These are phyloP conservation scores for Penicillium sp. DNA, from an alignment of 2,329 filamentous ascomycete species.

Conservation along the genomic window DNA sequence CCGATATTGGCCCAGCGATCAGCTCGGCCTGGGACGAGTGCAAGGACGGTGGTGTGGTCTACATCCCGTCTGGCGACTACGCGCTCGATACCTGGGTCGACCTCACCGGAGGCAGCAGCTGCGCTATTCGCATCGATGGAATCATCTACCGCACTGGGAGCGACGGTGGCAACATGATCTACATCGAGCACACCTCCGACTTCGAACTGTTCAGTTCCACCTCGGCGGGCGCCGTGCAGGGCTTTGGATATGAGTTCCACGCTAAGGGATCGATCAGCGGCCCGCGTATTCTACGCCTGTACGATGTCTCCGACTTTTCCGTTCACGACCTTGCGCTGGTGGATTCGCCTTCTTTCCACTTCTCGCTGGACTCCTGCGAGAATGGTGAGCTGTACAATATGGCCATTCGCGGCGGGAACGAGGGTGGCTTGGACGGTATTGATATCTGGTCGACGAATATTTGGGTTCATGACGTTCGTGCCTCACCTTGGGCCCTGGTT, in stretches of 20 bases:
- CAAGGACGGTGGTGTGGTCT: conserved; percentile 51
- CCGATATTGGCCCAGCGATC: conserved; percentile 52
- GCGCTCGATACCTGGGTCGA: conserved; percentile 52
- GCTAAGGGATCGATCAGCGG: conserved; percentile 41
- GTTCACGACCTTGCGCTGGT: conserved; percentile 52
- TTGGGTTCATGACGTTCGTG: conserved; percentile 55
- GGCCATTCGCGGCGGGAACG: conserved; percentile 53
- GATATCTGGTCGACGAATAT: conserved; percentile 56
- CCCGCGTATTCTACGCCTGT: conserved; percentile 48
- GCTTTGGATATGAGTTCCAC: conserved; percentile 52
- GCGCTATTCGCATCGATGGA: conserved; percentile 55
- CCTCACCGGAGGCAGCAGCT: conserved; percentile 48
- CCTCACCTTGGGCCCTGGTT: background rate
- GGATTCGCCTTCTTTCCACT: conserved; percentile 52
- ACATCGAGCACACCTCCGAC: conserved; percentile 50
- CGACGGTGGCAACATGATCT: conserved; percentile 54
- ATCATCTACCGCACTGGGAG: conserved; percentile 53
- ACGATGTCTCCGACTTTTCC: conserved; percentile 48
- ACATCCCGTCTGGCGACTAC: conserved; percentile 52
- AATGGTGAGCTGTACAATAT: conserved; percentile 57
- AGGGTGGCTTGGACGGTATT: conserved; percentile 56
- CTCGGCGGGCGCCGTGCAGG: conserved; percentile 53
- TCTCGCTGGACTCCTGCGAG: conserved; percentile 50
- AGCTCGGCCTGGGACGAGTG: conserved; percentile 51
- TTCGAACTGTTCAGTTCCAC: conserved; percentile 56